phyloP scores from a whole-genome alignment of 2,329 filamentous ascomycete genomes.

The Clarireedia homoeocarpa region DNA sequence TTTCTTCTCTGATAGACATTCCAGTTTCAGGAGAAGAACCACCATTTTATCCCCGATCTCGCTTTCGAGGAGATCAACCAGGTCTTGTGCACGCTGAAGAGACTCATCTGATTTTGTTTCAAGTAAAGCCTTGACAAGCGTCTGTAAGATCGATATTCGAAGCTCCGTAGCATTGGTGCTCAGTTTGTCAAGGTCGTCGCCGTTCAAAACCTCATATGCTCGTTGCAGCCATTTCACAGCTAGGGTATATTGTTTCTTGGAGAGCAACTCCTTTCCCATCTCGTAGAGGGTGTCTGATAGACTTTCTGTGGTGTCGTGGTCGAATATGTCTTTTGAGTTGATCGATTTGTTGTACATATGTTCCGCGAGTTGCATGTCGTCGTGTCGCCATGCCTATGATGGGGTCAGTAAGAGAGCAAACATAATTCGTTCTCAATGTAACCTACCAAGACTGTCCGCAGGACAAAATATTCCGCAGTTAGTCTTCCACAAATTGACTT shows the following conservation, averaged over 20 bases:
- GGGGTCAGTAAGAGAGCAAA: background rate
- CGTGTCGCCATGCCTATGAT: conserved; percentile 63
- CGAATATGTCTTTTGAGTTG: conserved; percentile 33
- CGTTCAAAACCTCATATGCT: conserved; percentile 51
- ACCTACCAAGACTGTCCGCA: conserved; percentile 46
- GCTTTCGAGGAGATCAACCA: conserved; percentile 54
- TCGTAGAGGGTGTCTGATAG: conserved; percentile 63
- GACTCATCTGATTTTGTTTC: conserved; percentile 37
- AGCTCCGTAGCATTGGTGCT: conserved; percentile 56
- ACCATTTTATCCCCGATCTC: conserved; percentile 57
- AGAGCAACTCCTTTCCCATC: conserved; percentile 56
- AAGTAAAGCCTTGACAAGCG: conserved; percentile 48
- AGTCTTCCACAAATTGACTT: conserved; percentile 27
- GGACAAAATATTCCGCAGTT: conserved; percentile 28
- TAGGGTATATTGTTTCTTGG: conserved; percentile 42
- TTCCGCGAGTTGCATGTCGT: conserved; percentile 67
- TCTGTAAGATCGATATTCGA: conserved; percentile 58
- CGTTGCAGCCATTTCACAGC: conserved; percentile 69
- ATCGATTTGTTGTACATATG: conserved; percentile 61
- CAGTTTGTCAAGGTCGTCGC: conserved; percentile 45
- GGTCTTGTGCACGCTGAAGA: conserved; percentile 43
- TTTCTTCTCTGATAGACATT: conserved; percentile 47
- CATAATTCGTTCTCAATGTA: background rate
- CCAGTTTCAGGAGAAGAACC: conserved; percentile 60
- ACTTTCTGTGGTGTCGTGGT: conserved; percentile 47